Evolutionary conservation across 352 stramenopile species (phyloP).

Genomic region (Thalassiosira livingstoniorum): DNA sequence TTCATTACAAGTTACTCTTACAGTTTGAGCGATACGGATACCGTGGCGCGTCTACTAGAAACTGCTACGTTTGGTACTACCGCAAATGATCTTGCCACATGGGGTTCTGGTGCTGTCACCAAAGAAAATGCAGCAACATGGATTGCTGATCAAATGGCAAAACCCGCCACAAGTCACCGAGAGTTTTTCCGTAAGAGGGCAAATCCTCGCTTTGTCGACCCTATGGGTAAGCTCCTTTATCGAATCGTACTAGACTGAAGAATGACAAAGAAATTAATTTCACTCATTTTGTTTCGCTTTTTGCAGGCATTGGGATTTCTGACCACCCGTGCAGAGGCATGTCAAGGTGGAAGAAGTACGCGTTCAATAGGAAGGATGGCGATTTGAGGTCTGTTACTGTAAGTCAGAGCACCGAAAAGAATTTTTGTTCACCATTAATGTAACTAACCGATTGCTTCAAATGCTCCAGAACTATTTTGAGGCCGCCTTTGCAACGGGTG

Average conservation of each 20-base stretch:
- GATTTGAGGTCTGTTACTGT: slow-evolving; percentile 10
- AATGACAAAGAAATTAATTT: too few species aligned
- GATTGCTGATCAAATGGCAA: slow-evolving; percentile 60
- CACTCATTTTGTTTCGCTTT: too few species aligned
- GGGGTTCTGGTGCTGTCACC: slow-evolving; percentile 25
- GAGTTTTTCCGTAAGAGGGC: slow-evolving; percentile 61
- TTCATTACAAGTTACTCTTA: slow-evolving; percentile 50
- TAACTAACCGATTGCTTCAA: too few species aligned
- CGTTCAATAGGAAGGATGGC: slow-evolving; percentile 64
- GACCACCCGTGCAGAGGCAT: slow-evolving; percentile 58
- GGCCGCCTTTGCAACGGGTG: slow-evolving; percentile 34
- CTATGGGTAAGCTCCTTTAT: too few species aligned
- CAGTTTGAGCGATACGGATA: slow-evolving; percentile 25
- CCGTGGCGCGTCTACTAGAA: slow-evolving; percentile 56
- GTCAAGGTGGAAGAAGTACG: slow-evolving; percentile 63
- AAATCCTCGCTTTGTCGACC: too few species aligned
- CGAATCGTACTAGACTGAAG: too few species aligned
- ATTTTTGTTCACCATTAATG: too few species aligned
- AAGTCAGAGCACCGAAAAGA: too few species aligned
- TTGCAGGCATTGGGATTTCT: slow-evolving; percentile 44
- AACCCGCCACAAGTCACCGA: slow-evolving; percentile 64
- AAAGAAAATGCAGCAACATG: slow-evolving; percentile 40
- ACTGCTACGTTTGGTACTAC: slow-evolving; percentile 65
- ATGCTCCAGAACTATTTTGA: slow-evolving; percentile 25
- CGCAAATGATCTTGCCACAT: slow-evolving; percentile 33